Evolutionary conservation across 2,329 filamentous ascomycete species (phyloP), one percentile per base, ranked within the genome.

Genomic region (Hymenoscyphus linearis): DNA sequence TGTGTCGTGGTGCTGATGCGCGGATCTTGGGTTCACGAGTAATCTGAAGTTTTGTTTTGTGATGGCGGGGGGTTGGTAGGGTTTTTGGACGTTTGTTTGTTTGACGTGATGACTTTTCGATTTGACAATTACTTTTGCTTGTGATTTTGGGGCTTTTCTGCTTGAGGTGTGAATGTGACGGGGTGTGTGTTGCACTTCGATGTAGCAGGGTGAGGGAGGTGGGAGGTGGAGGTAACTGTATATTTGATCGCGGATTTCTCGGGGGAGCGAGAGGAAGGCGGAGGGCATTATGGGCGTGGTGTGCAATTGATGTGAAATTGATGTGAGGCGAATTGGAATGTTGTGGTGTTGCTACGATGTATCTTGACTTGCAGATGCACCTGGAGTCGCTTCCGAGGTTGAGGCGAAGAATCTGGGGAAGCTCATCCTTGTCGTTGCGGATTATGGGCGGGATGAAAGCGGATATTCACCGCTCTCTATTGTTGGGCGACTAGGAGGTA

Each of bases 181-280:
- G 13, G 55, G 44, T 13, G 47, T 35, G 14, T 27, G 35, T 37
- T 56, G 55, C 5, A 62, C 52, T 6, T 59, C 52, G 9, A 50
- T 50, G 13, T 50, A 50, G 14, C 52, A 57, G 16, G 56, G 56
- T n/a, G 26, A 16, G 7, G 53, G 35, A 5, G 52, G 35, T 13
- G 59, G 50, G 9, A 60, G 34, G 37, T 63, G 60, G 35, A 62
- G 55, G 25, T 56, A 36, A 6, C 22, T 7, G 54, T 65, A 66
- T 18, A 66, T 66, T 27, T 62, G 52, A 31, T 66, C 59, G 18
- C 65, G 63, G 4, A 66, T 12, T 59, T 66, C 65, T 55, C 57
- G 63, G 5, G 65, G 63, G 2, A 66, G 57, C n/a, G 37, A 37
- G 18, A 66, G 57, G 61, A 66, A 60, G 18, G 27, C 9, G 14